Evolutionary conservation across 192 early-diverging fungal genomes (phyloP), one percentile per base, ranked within the genome.

Genomic region (Piromyces finnis): DNA sequence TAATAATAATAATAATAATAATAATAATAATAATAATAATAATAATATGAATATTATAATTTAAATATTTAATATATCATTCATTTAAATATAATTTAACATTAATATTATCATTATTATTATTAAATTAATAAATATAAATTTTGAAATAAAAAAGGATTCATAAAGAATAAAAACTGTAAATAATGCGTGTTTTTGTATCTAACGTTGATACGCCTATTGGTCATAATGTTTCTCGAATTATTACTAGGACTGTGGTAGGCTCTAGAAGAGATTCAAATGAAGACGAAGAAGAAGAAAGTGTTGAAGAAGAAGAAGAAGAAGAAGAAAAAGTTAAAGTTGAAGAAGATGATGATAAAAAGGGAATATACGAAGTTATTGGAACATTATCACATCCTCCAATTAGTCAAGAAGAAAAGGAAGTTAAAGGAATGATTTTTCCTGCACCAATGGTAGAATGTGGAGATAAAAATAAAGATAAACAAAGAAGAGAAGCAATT

Each of bases 391-490:
- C 29, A 18, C 30, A 28, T 18, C 80, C 28, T 2, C 30, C 37
- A 29, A 29, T 32, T 28, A n/a, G 28, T 26, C 27, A 17, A 32
- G 82, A 82, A 12, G 77, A 84, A 14, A 51, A 51, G 6, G 41
- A 51, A 22, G 41, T 51, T 22, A 51, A 51, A 22, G 41, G 41
- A 5, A 51, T 51, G 6, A 51, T 51, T 22, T 51, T 51, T 29
- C 88, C 88, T 15, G 86, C 84, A 12, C 79, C 77, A 18, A 86
- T 91, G 82, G 59, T 87, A 18, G 86, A 90, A 79, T 88, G 88
- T 28, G 90, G 90, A n/a, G 87, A 91, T 78, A 83, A 85, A 79
- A 87, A 87, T 83, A 83, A 83, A 39, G 90, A 91, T 84, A 79
- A 80, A 22, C 82, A 82, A 29, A 68, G 88, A 77, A 78, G 85